Evolutionary conservation across 1,284 basidiomycete genomes (phyloP).

Genomic region (Ustilago shanxiensis): DNA sequence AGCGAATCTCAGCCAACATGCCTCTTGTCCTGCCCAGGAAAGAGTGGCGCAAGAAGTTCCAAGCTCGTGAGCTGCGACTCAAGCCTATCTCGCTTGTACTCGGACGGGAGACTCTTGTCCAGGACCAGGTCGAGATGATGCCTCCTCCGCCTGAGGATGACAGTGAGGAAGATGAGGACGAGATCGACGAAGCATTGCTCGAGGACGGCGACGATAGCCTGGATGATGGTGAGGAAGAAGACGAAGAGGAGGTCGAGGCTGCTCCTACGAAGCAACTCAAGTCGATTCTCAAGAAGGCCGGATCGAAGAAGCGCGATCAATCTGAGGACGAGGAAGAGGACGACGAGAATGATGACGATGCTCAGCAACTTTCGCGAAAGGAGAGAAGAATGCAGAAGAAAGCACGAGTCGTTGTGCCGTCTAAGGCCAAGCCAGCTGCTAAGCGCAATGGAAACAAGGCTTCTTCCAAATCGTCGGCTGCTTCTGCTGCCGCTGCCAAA

Average conservation of each 20-base stretch:
- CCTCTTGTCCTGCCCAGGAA: conserved; percentile 49
- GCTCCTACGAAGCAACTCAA: conserved; percentile 39
- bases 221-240: conserved; percentile 39
- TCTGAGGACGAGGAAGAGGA: conserved; percentile 29
- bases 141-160: conserved; percentile 53
- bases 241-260: conserved; percentile 38
- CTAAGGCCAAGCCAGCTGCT: conserved; percentile 38
- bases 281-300: conserved; percentile 53
- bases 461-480: conserved; percentile 23
- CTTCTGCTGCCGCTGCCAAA: conserved; percentile 38
- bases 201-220: conserved; percentile 39
- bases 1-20: conserved; percentile 22
- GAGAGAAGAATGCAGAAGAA: conserved; percentile 46
- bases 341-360: conserved; percentile 22
- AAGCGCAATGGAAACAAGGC: conserved; percentile 27
- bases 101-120: conserved; percentile 45
- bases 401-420: conserved; percentile 36
- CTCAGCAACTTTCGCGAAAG: conserved; percentile 40
- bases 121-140: conserved; percentile 47
- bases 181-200: conserved; percentile 49
- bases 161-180: conserved; percentile 58
- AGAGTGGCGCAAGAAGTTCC: conserved; percentile 57
- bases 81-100: conserved; percentile 48
- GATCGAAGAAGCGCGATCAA: conserved; percentile 31
- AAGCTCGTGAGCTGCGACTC: conserved; percentile 56